Conservation (phyloP, 768 basidiomycete genomes). For the Lactarius sp. region DNA sequence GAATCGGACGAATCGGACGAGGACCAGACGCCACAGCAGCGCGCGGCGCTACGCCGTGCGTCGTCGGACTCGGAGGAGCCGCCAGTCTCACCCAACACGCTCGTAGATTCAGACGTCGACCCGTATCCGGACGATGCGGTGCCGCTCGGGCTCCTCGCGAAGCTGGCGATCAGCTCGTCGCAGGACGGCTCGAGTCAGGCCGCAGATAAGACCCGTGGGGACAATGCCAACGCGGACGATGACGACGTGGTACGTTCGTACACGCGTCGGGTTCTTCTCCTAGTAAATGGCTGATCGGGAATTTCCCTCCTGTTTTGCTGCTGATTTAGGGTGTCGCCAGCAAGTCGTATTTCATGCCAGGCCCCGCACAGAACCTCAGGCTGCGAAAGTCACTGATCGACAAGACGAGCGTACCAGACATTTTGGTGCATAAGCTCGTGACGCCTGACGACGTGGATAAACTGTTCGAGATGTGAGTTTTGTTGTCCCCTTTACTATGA, state of each 20-base stretch:
- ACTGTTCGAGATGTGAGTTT: constrained; percentile 74
- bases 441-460: constrained; percentile 74
- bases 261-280: constrained; percentile 6
- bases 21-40: constrained; percentile 2
- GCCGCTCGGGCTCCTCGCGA: constrained; percentile 71
- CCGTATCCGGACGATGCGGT: constrained; percentile 54
- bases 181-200: constrained; percentile 35
- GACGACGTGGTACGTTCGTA: constrained; percentile 27
- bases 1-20: constrained; percentile 31
- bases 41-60: constrained; percentile 1
- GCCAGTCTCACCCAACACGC: constrained; percentile 26
- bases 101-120: constrained; percentile 31
- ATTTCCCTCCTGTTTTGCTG: not conserved
- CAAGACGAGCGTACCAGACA: constrained; percentile 75
- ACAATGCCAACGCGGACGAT: constrained; percentile 31
- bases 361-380: constrained; percentile 66
- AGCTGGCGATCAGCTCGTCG: constrained; percentile 58
- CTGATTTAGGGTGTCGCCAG: constrained; percentile 71
- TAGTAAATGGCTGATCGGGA: constrained; percentile 26
- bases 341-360: constrained; percentile 75
- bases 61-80: constrained; percentile 20
- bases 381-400: constrained; percentile 71
- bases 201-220: constrained; percentile 15
- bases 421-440: constrained; percentile 74
- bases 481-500: not conserved